phyloP scores from a whole-genome alignment of 2,329 filamentous ascomycete species.

The Pseudogymnoascus sp. region DNA sequence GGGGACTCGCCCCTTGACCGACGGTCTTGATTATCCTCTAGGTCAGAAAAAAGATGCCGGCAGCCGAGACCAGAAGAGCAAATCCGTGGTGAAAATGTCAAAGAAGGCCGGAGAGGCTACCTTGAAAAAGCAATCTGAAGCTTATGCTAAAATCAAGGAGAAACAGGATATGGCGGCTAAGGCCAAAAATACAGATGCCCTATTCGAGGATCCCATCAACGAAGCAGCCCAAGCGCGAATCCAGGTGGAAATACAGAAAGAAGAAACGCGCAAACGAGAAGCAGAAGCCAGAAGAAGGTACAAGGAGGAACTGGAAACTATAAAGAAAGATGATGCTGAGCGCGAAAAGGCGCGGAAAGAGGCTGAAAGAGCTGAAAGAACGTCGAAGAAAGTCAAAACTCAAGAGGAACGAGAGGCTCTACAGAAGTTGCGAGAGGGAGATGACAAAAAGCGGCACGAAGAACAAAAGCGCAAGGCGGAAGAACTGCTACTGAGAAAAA shows the following conservation, averaged over 20 bases:
- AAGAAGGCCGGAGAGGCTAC: neutral
- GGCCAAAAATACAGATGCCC: neutral
- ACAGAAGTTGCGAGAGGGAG: neutral
- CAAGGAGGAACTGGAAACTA: neutral
- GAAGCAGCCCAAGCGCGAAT: neutral
- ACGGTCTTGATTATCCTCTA: neutral
- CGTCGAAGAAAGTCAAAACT: neutral
- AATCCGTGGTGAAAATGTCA: neutral
- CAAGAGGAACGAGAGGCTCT: neutral
- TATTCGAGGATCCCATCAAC: neutral
- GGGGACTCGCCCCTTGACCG: neutral
- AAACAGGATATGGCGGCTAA: neutral
- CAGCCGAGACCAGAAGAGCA: neutral
- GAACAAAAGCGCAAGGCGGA: neutral
- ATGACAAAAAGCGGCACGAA: neutral
- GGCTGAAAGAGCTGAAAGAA: neutral
- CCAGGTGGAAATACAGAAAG: neutral
- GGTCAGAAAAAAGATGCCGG: neutral
- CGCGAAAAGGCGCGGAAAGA: neutral
- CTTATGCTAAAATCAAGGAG: neutral
- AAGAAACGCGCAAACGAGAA: neutral
- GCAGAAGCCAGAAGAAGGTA: neutral
- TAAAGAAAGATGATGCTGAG: neutral
- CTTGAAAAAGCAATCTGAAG: neutral
- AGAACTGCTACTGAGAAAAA: neutral